These are phyloP conservation scores for Lactarius trivialis DNA, from an alignment of 768 basidiomycete genomes.

Conservation along the genomic window DNA sequence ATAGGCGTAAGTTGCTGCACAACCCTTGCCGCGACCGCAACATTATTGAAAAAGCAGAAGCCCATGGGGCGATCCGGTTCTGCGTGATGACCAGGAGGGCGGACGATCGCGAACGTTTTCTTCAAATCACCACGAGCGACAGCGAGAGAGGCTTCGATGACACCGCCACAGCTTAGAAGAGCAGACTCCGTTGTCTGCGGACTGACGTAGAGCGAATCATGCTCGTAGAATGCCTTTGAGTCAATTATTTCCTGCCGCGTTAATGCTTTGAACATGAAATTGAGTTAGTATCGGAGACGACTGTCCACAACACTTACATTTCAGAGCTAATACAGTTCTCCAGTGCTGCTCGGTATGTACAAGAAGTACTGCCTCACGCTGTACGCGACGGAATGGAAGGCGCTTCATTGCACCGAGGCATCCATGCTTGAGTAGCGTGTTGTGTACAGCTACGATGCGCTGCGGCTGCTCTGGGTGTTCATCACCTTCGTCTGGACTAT, in stretches of 20 bases:
- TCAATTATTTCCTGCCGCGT: constrained; percentile 66
- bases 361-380: constrained; percentile 72
- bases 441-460: constrained; percentile 73
- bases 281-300: constrained; percentile 20
- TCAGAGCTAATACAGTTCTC: constrained; percentile 69
- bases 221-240: constrained; percentile 80
- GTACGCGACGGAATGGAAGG: constrained; percentile 68
- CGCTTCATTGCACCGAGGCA: constrained; percentile 68
- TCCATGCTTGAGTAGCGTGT: constrained; percentile 51
- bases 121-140: constrained; percentile 76
- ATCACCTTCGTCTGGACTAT: constrained; percentile 55
- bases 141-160: constrained; percentile 81
- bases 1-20: constrained; percentile 62
- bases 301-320: constrained; percentile 2
- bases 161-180: constrained; percentile 87
- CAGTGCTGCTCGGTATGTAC: constrained; percentile 91
- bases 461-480: constrained; percentile 74
- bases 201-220: constrained; percentile 88
- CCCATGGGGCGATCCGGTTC: constrained; percentile 99
- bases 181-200: constrained; percentile 79
- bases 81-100: constrained; percentile 97
- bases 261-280: constrained; percentile 46
- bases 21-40: constrained; percentile 84
- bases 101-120: constrained; percentile 90
- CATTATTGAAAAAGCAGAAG: constrained; percentile 99